Evolutionary conservation across 257 asterid species (phyloP).

Genomic region (Mitragyna speciosa): DNA sequence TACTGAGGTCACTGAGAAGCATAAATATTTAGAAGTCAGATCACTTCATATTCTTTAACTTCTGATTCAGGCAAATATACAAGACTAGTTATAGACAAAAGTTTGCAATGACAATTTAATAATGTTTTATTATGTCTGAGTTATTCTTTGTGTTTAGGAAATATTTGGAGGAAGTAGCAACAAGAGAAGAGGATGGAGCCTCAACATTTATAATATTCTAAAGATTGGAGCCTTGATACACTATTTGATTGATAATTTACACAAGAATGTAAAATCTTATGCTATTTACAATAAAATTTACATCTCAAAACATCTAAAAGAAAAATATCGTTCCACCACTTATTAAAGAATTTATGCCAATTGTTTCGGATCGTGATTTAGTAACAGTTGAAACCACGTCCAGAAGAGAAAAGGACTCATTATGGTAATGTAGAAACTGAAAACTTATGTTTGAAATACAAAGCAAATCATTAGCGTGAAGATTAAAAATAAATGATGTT

Average conservation of each 20-base stretch:
- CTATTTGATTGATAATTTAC: too few relatives aligned
- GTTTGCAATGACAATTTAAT: neutral
- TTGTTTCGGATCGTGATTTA: too few relatives aligned
- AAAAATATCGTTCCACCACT: too few relatives aligned
- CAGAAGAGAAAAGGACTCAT: too few relatives aligned
- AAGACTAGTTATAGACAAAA: neutral
- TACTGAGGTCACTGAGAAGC: slow-evolving; percentile 53
- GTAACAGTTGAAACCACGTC: too few relatives aligned
- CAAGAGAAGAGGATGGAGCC: neutral
- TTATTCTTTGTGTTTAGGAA: neutral
- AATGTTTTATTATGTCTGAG: neutral
- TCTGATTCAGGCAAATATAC: neutral
- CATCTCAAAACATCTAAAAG: too few relatives aligned
- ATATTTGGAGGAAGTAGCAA: neutral
- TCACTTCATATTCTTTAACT: neutral
- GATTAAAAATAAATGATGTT: neutral
- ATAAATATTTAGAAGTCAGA: neutral
- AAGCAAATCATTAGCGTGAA: neutral
- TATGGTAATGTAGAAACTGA: neutral
- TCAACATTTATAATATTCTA: too few relatives aligned
- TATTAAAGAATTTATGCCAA: too few relatives aligned
- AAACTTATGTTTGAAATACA: neutral
- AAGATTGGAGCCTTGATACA: too few relatives aligned
- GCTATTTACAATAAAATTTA: too few relatives aligned
- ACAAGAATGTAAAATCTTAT: too few relatives aligned